These are phyloP conservation scores for Podospora pseudoanserina DNA, from an alignment of 495 filamentous ascomycete genomes.

Conservation along the genomic window DNA sequence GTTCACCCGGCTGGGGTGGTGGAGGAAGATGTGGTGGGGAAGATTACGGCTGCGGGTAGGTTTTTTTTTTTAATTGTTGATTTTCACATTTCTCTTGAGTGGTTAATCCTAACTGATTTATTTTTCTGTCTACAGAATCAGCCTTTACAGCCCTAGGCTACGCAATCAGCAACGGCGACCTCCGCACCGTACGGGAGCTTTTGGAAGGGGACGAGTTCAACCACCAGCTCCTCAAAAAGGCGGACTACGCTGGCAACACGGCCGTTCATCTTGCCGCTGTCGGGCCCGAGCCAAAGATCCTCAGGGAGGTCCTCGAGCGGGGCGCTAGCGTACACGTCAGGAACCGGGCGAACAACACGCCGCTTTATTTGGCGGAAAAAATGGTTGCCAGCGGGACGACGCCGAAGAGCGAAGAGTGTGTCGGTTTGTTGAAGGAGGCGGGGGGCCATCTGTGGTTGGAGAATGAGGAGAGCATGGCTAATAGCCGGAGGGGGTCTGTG, in stretches of 20 bases:
- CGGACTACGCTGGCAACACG: conserved; percentile 90
- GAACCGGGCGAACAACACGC: conserved; percentile 76
- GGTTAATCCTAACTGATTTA: not conserved
- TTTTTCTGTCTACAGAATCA: conserved; percentile 39
- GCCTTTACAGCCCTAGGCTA: conserved; percentile 74
- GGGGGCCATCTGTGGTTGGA: conserved; percentile 38
- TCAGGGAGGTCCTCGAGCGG: conserved; percentile 66
- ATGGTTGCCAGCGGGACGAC: conserved; percentile 34
- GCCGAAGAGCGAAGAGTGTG: conserved; percentile 44
- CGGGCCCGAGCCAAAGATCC: conserved; percentile 48
- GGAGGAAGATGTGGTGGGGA: conserved; percentile 33
- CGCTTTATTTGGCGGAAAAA: conserved; percentile 70
- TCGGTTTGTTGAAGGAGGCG: conserved; percentile 52
- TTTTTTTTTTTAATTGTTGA: not conserved
- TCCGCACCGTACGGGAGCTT: conserved; percentile 59
- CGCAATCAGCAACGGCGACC: conserved; percentile 71
- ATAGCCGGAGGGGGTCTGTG: not conserved
- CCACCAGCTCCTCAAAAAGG: conserved; percentile 66
- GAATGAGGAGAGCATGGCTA: conserved; percentile 18
- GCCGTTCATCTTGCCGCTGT: conserved; percentile 61
- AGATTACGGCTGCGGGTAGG: conserved; percentile 34
- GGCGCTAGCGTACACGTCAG: conserved; percentile 85
- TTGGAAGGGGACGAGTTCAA: conserved; percentile 56
- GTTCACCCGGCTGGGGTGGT: conserved; percentile 61
- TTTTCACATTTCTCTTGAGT: conserved; percentile 27